Base-by-base conservation (phyloP, 2,329 filamentous ascomycete species). In the Falciphora oryzae region DNA sequence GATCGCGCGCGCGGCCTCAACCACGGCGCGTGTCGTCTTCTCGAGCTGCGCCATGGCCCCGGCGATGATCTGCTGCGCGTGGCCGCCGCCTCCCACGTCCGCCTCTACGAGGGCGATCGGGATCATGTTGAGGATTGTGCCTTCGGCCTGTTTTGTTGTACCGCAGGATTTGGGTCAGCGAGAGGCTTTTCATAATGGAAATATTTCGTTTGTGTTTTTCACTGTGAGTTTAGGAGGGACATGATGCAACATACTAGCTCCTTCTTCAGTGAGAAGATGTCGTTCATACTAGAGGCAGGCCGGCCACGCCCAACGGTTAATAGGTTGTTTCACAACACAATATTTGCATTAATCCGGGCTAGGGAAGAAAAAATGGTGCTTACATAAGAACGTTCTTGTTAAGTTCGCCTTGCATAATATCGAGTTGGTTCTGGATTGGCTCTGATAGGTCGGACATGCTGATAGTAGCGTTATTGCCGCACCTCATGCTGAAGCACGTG, bases 261-360 rank as follows among this genome's bases (percentile, higher is more conserved):
- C 29, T 70, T 70, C 50, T 69, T 69, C 57, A 70, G 65, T 6
- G 68, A 68, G 53, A 69, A 68, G 14, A 70, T 35, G 59, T 70
- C 68, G 25, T 70, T 70, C 31, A 70, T 66, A 1, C 68, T 35
- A 14, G 10, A 27, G 38, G 4, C 28, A 57, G 27, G n/a, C n/a
- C n/a, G n/a, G n/a, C n/a, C n/a, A n/a, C n/a, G n/a, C n/a, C n/a
- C n/a, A n/a, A n/a, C n/a, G n/a, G n/a, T n/a, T n/a, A n/a, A n/a
- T n/a, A n/a, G n/a, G n/a, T n/a, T n/a, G n/a, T n/a, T n/a, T n/a
- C n/a, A n/a, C n/a, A n/a, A n/a, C n/a, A n/a, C n/a, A n/a, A n/a
- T n/a, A n/a, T n/a, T n/a, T n/a, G n/a, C n/a, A n/a, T 29, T 29
- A 29, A 29, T 18, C 27, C n/a, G n/a, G n/a, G n/a, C n/a, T n/a